Base-by-base conservation (phyloP, 768 basidiomycete genomes). In the Agaricus subrufescens region DNA sequence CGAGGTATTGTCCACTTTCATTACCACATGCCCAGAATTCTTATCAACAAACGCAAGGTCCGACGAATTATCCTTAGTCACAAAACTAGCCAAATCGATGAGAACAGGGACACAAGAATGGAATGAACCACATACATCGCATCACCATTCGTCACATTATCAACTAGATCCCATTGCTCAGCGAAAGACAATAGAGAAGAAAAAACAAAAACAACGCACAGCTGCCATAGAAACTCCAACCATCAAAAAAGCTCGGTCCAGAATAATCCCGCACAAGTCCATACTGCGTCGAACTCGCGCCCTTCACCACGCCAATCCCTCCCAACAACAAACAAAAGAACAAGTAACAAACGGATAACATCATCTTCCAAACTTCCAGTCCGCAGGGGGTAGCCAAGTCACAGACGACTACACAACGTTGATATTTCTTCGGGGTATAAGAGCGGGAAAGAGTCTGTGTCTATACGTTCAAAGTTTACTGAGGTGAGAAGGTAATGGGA, bases 1-100 rank as follows among this genome's bases (percentile, higher is more conserved):
- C 1, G 82, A 74, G 31, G 77, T 80, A 64, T 89, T 87, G 69
- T 89, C 88, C 11, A 89, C 86, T 62, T 78, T 82, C 63, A 90
- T 84, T 63, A 90, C 80, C 2, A 86, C 87, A 52, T 84, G 85
- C 14, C 81, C 83, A 3, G 86, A 83, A 23, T 70, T 59, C 11
- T 73, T 27, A 58, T 89, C 84, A 51, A 86, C 75, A 61, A 77
- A 87, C 1, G 78, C 47, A 27, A 50, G 50, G 37, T 10, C 25
- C 7, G 38, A 40, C 5, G 50, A 25, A 15, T 50, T 50, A 3
- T 25, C 37, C 6, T 37, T 38, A n/a, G 38, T 27, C 11, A 50
- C 50, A 8, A 50, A 50, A 15, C 50, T 50, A 12, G 14, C 10
- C 7, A 25, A 7, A 42, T 50, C 7, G 34, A 25, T 50, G 6